Evolutionary conservation across 176 grass and related monocot species (phyloP), one percentile per base, ranked within the genome.

Genomic region (Triticum timopheevii): DNA sequence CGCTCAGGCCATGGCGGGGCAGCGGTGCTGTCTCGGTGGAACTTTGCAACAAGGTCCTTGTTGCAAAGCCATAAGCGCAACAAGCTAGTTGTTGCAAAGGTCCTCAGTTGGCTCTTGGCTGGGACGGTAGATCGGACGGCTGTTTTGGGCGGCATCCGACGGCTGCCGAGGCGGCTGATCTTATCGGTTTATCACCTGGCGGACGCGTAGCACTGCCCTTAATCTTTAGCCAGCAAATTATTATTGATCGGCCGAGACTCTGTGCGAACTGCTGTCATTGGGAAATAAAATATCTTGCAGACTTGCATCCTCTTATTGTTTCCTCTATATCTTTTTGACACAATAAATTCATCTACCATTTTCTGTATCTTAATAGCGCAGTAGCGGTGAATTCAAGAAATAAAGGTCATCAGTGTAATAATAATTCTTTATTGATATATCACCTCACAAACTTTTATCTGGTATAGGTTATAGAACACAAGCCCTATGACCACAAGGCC

Each of bases 401-500:
- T 80, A 20, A 10, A 85, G 6, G 59, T 61, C 68, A 68, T 56
- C 13, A 6, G 5, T 59, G 27, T 24, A 35, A 49, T 74, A 73
- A 6, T 87, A 28, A 35, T 27, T 67, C 30, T 24, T 11, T 3
- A 73, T 34, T 69, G 25, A n/a, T 80, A 22, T 63, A 76, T 82
- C 2, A 58, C 24, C 73, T 87, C 63, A 81, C 13, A 38, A 13
- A 77, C 15, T 80, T 80, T 47, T 54, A 40, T 24, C 65, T 81
- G 10, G 36, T 93, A 23, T 80, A 96, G 97, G 92, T 99, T 69
- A 99, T 99, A 91, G 97, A 99, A 79, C 97, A 99, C 85, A 99
- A 93, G 86, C 94, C 94, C n/a, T 99, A 99, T 67, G 94, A 96
- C 81, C 97, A 99, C 84, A 99, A 99, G 80, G 97, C 97, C 71